Evolutionary conservation across 495 filamentous ascomycete genomes (phyloP).

Genomic region (Recurvomyces mirabilis): DNA sequence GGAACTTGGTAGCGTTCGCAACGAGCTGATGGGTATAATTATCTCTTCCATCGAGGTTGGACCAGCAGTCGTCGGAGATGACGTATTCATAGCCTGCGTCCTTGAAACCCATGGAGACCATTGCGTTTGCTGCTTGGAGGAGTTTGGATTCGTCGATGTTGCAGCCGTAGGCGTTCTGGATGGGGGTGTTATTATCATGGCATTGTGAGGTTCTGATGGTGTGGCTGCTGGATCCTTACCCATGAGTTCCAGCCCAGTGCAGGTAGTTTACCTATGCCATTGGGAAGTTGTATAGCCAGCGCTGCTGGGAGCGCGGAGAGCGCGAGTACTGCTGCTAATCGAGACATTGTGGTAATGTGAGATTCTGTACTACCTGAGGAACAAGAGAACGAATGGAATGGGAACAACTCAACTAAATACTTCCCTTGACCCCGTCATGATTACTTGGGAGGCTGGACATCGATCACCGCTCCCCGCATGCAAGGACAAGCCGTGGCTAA

Average conservation of each 20-base stretch:
- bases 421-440: too few relatives aligned
- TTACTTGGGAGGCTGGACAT: too few relatives aligned
- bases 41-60: conserved; percentile 8
- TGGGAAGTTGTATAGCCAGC: not conserved
- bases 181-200: too few relatives aligned
- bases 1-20: conserved; percentile 32
- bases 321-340: not conserved
- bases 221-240: too few relatives aligned
- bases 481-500: too few relatives aligned
- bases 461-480: too few relatives aligned
- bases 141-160: conserved; percentile 25
- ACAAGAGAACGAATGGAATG: too few relatives aligned
- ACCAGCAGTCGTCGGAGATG: conserved; percentile 26
- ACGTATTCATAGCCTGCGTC: conserved; percentile 27
- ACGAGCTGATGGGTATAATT: conserved; percentile 36
- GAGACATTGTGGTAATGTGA: not conserved
- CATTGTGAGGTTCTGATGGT: too few relatives aligned
- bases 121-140: conserved; percentile 17
- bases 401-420: too few relatives aligned
- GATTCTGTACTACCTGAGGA: too few relatives aligned
- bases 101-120: conserved; percentile 24
- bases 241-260: conserved; percentile 47
- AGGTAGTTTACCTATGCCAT: conserved; percentile 35
- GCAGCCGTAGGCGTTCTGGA: conserved; percentile 35
- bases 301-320: not conserved